These are phyloP conservation scores for Candida suzukii DNA, from an alignment of 805 yeast genomes.

Conservation along the genomic window DNA sequence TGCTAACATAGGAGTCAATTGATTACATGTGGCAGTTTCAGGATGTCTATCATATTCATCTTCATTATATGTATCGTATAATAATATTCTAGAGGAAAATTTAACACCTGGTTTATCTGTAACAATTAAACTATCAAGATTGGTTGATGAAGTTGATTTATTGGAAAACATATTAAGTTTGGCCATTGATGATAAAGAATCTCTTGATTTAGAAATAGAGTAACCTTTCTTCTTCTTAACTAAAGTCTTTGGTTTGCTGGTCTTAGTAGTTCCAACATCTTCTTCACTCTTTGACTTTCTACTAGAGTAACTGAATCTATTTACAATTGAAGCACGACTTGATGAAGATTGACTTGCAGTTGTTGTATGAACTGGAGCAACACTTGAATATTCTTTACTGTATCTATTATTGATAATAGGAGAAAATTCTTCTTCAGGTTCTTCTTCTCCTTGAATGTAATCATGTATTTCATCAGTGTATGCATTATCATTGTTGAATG, in stretches of 20 bases:
- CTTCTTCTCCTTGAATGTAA: no score
- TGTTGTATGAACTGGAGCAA: no score
- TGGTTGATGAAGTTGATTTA: neutral
- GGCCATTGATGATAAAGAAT: constrained; percentile 1
- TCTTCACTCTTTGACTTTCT: neutral
- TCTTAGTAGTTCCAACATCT: no score
- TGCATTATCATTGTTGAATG: no score
- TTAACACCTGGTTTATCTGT: constrained; percentile 22
- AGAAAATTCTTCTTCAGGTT: no score
- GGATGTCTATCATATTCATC: constrained; percentile 91
- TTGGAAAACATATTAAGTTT: constrained; percentile 1
- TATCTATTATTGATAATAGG: no score
- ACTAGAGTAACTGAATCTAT: neutral
- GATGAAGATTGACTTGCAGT: neutral
- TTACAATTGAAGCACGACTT: neutral
- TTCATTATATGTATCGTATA: constrained; percentile 78
- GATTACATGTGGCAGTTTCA: constrained; percentile 87
- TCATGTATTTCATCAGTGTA: no score
- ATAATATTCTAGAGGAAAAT: constrained; percentile 75
- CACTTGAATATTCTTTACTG: no score
- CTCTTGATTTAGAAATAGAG: constrained; percentile 1
- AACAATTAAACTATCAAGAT: neutral
- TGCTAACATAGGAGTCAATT: constrained; percentile 79
- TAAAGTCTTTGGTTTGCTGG: constrained; percentile 10
- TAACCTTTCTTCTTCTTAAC: constrained; percentile 7